These are phyloP conservation scores for Candida railenensis DNA, from an alignment of 805 yeast species.

Conservation along the genomic window DNA sequence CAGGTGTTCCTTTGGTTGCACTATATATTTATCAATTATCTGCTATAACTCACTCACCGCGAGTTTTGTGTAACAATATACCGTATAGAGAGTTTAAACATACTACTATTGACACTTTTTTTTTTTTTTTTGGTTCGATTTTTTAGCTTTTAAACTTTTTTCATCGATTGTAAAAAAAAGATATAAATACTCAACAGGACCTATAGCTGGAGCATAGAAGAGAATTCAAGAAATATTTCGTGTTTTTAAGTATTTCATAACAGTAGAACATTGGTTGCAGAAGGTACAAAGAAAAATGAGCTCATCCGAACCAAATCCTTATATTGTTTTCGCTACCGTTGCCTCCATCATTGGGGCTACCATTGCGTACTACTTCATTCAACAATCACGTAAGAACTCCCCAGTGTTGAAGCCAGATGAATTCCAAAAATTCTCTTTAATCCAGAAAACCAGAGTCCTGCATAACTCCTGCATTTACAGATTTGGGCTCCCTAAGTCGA, in stretches of 20 bases:
- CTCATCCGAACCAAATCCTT: constrained; percentile 37
- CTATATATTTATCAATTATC: no score
- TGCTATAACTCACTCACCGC: no score
- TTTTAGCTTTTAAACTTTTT: neutral
- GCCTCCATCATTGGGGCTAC: constrained; percentile 34
- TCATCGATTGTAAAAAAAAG: neutral
- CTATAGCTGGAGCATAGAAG: neutral
- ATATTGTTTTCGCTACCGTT: constrained; percentile 38
- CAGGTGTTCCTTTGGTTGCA: no score
- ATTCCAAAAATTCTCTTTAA: constrained; percentile 77
- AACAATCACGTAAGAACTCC: constrained; percentile 34
- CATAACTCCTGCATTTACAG: constrained; percentile 84
- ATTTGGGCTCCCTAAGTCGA: constrained; percentile 74
- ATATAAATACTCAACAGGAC: neutral
- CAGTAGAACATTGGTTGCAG: no score
- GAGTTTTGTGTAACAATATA: no score
- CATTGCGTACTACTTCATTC: constrained; percentile 32
- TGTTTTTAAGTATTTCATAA: no score
- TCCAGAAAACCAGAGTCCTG: constrained; percentile 69
- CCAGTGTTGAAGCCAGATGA: constrained; percentile 63
- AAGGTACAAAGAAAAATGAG: neutral
- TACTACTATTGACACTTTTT: neutral
- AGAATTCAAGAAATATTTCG: no score
- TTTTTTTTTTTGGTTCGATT: neutral
- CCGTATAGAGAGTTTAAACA: neutral